A percentile compares a stretch with the other conserved stretches of the same genome.
Evolutionary conservation across 2,329 filamentous ascomycete genomes (phyloP).

Genomic region (Clonostachys solani): DNA sequence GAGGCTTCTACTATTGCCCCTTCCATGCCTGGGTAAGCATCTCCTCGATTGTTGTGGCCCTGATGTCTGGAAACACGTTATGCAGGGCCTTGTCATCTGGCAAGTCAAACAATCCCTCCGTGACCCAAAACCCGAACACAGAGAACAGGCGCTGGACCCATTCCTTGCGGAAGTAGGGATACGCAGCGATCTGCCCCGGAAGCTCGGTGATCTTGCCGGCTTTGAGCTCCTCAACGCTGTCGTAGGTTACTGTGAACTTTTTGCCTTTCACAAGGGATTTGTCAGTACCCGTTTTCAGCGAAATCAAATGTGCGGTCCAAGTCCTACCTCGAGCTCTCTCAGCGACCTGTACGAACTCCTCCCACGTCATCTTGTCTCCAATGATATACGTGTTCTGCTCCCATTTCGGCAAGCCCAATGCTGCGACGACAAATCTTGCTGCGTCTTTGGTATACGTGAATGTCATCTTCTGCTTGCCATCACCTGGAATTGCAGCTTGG

Average conservation of each 20-base stretch:
- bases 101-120: slow-evolving; percentile 12
- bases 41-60: slow-evolving; percentile 11
- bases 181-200: slow-evolving; percentile 12
- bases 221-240: slow-evolving; percentile 25
- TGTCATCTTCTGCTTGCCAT: slow-evolving; percentile 34
- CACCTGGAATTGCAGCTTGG: slow-evolving; percentile 41
- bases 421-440: slow-evolving; percentile 34
- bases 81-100: slow-evolving; percentile 12
- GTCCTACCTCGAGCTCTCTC: slow-evolving; percentile 31
- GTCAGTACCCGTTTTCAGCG: neutral
- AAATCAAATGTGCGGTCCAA: neutral
- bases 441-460: slow-evolving; percentile 47
- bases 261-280: slow-evolving; percentile 12
- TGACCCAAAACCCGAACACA: slow-evolving; percentile 4
- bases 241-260: slow-evolving; percentile 32
- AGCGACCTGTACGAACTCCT: slow-evolving; percentile 32
- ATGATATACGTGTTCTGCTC: slow-evolving; percentile 25
- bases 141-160: slow-evolving; percentile 10
- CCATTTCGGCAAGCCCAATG: slow-evolving; percentile 37
- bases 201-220: slow-evolving; percentile 26
- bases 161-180: slow-evolving; percentile 16
- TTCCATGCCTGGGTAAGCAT: slow-evolving; percentile 10
- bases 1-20: neutral
- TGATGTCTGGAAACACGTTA: slow-evolving; percentile 14
- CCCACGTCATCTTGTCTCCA: slow-evolving; percentile 37